Conservation (phyloP, 2,329 filamentous ascomycete species). For the Neocatenulostroma microsporum region DNA sequence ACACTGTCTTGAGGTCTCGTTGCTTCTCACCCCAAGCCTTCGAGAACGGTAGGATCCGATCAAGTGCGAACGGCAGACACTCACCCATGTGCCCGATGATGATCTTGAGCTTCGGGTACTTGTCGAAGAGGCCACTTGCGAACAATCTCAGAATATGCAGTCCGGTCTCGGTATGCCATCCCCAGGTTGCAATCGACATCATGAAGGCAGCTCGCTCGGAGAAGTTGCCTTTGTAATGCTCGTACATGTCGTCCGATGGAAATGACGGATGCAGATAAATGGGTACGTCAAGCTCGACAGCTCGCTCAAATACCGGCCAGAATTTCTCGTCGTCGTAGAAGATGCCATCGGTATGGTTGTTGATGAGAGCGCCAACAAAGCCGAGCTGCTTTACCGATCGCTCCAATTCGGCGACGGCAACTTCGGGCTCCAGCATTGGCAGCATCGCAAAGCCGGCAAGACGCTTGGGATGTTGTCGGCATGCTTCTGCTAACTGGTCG, state of each 20-base stretch:
- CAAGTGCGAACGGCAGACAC: slow-evolving; percentile 48
- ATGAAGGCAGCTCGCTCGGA: slow-evolving; percentile 13
- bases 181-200: slow-evolving; percentile 35
- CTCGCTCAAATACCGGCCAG: slow-evolving; percentile 19
- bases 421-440: slow-evolving; percentile 20
- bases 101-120: slow-evolving; percentile 44
- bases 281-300: slow-evolving; percentile 39
- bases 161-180: slow-evolving; percentile 43
- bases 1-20: slow-evolving; percentile 31
- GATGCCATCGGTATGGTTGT: slow-evolving; percentile 20
- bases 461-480: slow-evolving; percentile 12
- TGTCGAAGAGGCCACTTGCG: slow-evolving; percentile 46
- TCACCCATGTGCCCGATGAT: slow-evolving; percentile 49
- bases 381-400: slow-evolving; percentile 15
- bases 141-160: slow-evolving; percentile 43
- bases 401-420: slow-evolving; percentile 18
- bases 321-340: slow-evolving; percentile 19
- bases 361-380: slow-evolving; percentile 23
- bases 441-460: slow-evolving; percentile 21
- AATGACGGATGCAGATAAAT: slow-evolving; percentile 44
- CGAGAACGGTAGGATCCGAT: slow-evolving; percentile 32
- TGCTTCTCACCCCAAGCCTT: slow-evolving; percentile 38
- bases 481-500: slow-evolving; percentile 17
- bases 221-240: slow-evolving; percentile 33
- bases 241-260: slow-evolving; percentile 27